These are phyloP conservation scores for Suillus decipiens DNA, from an alignment of 768 basidiomycete species.

Conservation along the genomic window DNA sequence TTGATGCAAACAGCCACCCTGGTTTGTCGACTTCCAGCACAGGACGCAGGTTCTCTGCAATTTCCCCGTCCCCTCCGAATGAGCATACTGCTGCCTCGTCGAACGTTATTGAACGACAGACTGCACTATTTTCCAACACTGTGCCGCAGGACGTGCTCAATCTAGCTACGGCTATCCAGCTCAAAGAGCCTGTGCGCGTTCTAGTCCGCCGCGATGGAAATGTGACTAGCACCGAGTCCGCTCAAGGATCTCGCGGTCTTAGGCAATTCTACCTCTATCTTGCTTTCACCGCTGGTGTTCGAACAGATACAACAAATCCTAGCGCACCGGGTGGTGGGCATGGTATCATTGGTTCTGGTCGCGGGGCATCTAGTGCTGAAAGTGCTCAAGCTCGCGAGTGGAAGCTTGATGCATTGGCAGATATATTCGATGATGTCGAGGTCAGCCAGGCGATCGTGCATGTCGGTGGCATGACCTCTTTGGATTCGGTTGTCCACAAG, in stretches of 20 bases:
- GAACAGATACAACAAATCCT: conserved; percentile 52
- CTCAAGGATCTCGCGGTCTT: conserved; percentile 76
- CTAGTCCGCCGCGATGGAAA: conserved; percentile 91
- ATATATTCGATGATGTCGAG: conserved; percentile 87
- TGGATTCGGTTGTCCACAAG: conserved; percentile 91
- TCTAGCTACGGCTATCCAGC: conserved; percentile 88
- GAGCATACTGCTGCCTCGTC: conserved; percentile 35
- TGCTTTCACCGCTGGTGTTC: conserved; percentile 87
- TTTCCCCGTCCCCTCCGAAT: conserved; percentile 49
- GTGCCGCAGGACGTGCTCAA: conserved; percentile 98
- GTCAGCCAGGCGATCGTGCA: conserved; percentile 81
- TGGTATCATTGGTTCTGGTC: conserved; percentile 93
- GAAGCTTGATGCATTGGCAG: conserved; percentile 91
- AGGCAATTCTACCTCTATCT: conserved; percentile 97
- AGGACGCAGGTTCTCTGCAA: conserved; percentile 61
- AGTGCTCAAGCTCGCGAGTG: conserved; percentile 87
- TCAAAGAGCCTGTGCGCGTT: conserved; percentile 96
- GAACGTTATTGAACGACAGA: conserved; percentile 72
- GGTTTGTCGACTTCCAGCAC: conserved; percentile 36
- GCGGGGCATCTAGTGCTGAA: conserved; percentile 78
- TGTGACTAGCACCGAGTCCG: conserved; percentile 67
- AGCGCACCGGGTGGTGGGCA: conserved; percentile 56
- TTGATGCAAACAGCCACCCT: conserved; percentile 44
- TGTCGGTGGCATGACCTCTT: conserved; percentile 82
- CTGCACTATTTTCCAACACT: conserved; percentile 96